These are phyloP conservation scores for Withania somnifera DNA, from an alignment of 305 asterid species.

Conservation along the genomic window DNA sequence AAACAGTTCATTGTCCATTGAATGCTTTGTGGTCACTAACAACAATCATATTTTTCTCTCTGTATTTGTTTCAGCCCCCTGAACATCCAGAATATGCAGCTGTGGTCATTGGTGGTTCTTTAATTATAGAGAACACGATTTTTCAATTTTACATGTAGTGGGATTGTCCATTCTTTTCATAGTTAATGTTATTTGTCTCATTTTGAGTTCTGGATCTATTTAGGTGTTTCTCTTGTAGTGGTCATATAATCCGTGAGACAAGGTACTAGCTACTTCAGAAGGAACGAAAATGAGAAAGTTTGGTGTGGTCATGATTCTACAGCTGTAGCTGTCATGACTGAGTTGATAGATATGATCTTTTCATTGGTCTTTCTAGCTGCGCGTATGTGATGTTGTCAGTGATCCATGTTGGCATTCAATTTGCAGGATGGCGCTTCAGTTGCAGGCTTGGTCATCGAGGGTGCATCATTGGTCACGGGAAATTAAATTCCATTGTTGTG, in stretches of 20 bases:
- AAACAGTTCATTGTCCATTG: not conserved
- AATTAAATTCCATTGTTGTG: conserved; percentile 72
- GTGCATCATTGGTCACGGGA: conserved; percentile 84
- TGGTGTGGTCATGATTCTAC: conserved; percentile 99
- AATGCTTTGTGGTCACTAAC: too few relatives aligned
- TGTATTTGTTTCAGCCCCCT: conserved; percentile 54
- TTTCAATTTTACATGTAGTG: not conserved
- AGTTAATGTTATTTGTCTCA: not conserved
- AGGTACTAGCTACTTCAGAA: conserved; percentile 98
- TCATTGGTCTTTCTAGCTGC: not conserved
- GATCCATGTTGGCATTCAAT: not conserved
- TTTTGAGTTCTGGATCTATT: conserved; percentile 3
- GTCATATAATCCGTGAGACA: conserved; percentile 81
- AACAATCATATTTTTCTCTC: not conserved
- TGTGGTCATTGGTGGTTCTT: conserved; percentile 87
- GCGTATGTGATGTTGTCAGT: not conserved
- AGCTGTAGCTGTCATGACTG: conserved; percentile 96
- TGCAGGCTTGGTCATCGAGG: conserved; percentile 80
- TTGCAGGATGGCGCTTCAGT: conserved; percentile 97
- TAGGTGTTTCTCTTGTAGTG: conserved; percentile 90
- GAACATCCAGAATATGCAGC: conserved; percentile 85
- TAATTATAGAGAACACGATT: conserved; percentile 66
- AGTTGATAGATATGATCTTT: conserved; percentile 34
- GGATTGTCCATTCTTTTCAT: not conserved
- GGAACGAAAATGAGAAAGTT: conserved; percentile 81